Conservation (phyloP, 352 stramenopile genomes). For the Phytophthora pini region DNA sequence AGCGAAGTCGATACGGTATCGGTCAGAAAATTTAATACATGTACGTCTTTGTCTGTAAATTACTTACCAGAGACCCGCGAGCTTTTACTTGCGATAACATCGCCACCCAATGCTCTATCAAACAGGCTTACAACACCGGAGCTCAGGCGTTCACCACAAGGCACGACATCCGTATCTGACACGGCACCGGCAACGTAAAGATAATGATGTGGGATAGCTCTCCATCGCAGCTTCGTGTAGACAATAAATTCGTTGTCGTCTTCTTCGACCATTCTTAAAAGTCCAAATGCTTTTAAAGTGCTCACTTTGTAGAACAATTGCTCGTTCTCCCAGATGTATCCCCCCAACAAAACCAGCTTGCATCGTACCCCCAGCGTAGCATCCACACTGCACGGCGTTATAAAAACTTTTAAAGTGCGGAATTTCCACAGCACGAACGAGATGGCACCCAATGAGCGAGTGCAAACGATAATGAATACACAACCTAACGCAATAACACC, state of each 20-base stretch:
- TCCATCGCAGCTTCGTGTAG: conserved; percentile 22
- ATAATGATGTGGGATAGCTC: conserved; percentile 8
- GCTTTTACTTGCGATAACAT: too few relatives aligned
- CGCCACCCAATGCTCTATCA: background rate
- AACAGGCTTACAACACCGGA: conserved; percentile 12
- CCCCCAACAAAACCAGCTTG: conserved; percentile 17
- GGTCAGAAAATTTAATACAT: too few relatives aligned
- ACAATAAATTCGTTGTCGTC: conserved; percentile 24
- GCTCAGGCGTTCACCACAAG: conserved; percentile 7
- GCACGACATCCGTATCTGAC: background rate
- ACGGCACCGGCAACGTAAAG: conserved; percentile 15
- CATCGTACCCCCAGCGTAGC: conserved; percentile 8
- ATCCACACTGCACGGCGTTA: conserved; percentile 25
- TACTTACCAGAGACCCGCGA: too few relatives aligned
- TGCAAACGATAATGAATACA: conserved; percentile 20
- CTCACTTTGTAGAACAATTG: conserved; percentile 20
- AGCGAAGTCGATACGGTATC: too few relatives aligned
- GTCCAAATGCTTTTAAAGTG: conserved; percentile 26
- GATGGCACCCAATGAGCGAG: conserved; percentile 19
- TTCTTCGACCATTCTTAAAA: conserved; percentile 20
- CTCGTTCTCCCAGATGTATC: conserved; percentile 18
- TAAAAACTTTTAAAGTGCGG: conserved; percentile 9
- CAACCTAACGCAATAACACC: conserved; percentile 18
- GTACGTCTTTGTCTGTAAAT: too few relatives aligned
- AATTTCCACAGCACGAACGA: conserved; percentile 13